These are phyloP conservation scores for Tolypocladium guangdongense DNA, from an alignment of 2,329 filamentous ascomycete species.

Conservation along the genomic window DNA sequence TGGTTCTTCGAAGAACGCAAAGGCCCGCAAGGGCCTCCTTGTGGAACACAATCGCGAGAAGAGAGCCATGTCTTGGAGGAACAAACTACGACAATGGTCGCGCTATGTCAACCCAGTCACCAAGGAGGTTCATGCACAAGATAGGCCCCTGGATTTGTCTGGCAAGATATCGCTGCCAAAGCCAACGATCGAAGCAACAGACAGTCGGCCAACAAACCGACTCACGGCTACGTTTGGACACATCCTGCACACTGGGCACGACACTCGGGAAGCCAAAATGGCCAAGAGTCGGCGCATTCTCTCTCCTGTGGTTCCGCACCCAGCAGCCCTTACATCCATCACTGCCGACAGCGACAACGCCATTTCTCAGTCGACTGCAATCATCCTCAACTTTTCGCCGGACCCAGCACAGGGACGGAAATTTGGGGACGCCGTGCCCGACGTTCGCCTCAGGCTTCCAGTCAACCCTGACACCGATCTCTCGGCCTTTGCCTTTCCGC, in stretches of 20 bases:
- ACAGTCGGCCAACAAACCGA: not conserved
- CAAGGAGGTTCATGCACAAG: not conserved
- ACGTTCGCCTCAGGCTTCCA: slow-evolving; percentile 19
- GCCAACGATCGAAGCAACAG: not conserved
- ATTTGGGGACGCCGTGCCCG: slow-evolving; percentile 5
- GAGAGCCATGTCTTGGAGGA: slow-evolving; percentile 23
- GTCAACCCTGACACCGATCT: slow-evolving; percentile 17
- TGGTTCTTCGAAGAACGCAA: slow-evolving; percentile 1
- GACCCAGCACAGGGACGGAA: slow-evolving; percentile 7
- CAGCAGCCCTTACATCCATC: slow-evolving; percentile 29
- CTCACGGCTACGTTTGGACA: slow-evolving; percentile 40
- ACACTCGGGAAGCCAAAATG: slow-evolving; percentile 1
- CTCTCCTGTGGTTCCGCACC: slow-evolving; percentile 34
- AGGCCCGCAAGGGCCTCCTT: slow-evolving; percentile 5
- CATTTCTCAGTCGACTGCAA: slow-evolving; percentile 15
- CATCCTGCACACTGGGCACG: slow-evolving; percentile 27
- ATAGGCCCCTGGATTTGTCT: not conserved
- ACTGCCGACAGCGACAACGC: slow-evolving; percentile 18
- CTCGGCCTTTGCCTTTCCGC: slow-evolving; percentile 15
- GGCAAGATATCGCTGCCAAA: not conserved
- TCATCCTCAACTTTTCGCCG: slow-evolving; percentile 37
- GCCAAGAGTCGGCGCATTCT: slow-evolving; percentile 24
- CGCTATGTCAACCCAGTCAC: slow-evolving; percentile 14
- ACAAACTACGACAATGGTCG: slow-evolving; percentile 20
- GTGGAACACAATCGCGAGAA: slow-evolving; percentile 17